Evolutionary conservation across 1,139 yeast genomes (phyloP).

Genomic region (Suhomyces kunorum): DNA sequence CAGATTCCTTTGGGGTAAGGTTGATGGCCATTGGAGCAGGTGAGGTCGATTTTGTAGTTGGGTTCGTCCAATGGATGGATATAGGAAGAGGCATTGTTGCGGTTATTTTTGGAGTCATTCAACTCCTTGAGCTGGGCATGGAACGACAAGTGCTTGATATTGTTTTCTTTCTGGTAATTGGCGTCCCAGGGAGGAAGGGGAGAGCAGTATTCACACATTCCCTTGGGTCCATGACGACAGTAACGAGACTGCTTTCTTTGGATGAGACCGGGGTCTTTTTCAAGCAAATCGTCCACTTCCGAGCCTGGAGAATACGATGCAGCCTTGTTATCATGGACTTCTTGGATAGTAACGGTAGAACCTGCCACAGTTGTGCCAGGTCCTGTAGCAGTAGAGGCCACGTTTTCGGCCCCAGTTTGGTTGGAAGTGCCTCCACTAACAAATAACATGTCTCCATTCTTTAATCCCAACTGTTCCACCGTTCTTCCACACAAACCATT

Average conservation of each 20-base stretch:
- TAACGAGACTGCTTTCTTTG: constrained; percentile 59
- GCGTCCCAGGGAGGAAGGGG: constrained; percentile 96
- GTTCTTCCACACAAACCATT: constrained; percentile 46
- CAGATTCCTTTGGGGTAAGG: constrained; percentile 96
- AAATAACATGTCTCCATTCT: constrained; percentile 84
- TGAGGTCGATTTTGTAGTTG: constrained; percentile 59
- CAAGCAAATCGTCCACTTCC: constrained; percentile 59
- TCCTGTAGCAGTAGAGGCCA: constrained; percentile 7
- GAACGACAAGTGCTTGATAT: constrained; percentile 85
- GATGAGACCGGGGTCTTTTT: constrained; percentile 71
- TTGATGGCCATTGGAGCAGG: constrained; percentile 79
- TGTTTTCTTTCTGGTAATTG: constrained; percentile 69
- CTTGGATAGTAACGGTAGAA: constrained; percentile 13
- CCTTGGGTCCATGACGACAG: constrained; percentile 88
- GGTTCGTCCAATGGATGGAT: constrained; percentile 82
- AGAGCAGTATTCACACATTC: constrained; percentile 97
- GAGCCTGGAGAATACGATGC: constrained; percentile 3
- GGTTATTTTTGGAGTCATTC: constrained; percentile 67
- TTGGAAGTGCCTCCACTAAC: constrained; percentile 30
- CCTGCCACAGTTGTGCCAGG: constrained; percentile 7
- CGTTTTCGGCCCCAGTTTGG: background rate
- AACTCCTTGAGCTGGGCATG: constrained; percentile 79
- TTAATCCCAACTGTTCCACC: constrained; percentile 54
- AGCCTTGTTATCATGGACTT: background rate
- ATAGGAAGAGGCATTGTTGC: constrained; percentile 63